phyloP scores from a whole-genome alignment of 176 grass and related monocot genomes.

The Paspalum vaginatum region DNA sequence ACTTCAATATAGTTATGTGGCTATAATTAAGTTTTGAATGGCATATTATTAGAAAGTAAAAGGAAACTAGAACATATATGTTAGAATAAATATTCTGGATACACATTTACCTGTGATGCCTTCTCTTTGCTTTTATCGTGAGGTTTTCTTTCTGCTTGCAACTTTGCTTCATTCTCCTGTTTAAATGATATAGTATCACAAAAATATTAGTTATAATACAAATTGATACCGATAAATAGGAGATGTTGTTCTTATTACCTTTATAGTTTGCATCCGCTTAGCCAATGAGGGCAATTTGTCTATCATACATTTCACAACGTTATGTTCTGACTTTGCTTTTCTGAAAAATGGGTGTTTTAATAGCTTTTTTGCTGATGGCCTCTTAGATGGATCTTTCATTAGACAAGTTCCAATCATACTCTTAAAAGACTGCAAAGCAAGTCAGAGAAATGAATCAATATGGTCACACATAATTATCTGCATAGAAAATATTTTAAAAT shows the following conservation, averaged over 20 bases:
- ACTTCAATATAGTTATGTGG: neutral
- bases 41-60: neutral
- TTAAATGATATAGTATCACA: neutral
- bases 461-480: neutral
- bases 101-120: constrained; percentile 61
- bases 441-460: neutral
- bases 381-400: constrained; percentile 86
- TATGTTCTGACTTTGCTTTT: constrained; percentile 67
- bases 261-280: constrained; percentile 64
- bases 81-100: neutral
- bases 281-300: constrained; percentile 79
- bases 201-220: neutral
- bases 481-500: constrained; percentile 17
- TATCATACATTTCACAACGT: constrained; percentile 60
- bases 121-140: constrained; percentile 67
- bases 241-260: constrained; percentile 30
- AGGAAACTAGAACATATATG: neutral
- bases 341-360: constrained; percentile 90
- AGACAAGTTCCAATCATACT: constrained; percentile 86
- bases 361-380: constrained; percentile 74
- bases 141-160: constrained; percentile 67
- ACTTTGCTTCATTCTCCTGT: constrained; percentile 77
- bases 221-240: neutral
- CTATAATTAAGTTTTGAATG: neutral
- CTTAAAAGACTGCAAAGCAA: constrained; percentile 68